Conservation (phyloP, 1,284 basidiomycete species). For the Ceratobasidium sp. region DNA sequence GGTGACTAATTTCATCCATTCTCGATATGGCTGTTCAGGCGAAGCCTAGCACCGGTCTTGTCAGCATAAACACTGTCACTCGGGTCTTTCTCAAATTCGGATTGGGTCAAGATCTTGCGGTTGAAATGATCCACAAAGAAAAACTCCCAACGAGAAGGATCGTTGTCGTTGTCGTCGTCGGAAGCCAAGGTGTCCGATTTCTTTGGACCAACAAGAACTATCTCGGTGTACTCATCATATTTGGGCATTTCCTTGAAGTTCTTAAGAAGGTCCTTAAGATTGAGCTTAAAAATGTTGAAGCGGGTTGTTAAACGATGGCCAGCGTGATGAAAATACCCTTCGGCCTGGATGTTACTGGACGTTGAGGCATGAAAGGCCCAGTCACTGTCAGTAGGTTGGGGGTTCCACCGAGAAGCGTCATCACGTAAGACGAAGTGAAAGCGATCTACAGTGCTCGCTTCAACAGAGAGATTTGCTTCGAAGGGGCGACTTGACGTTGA, state of each 20-base stretch:
- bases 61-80: background rate
- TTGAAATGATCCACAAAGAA: constrained; percentile 26
- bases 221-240: constrained; percentile 26
- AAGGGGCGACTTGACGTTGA: too few species aligned
- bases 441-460: too few species aligned
- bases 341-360: background rate
- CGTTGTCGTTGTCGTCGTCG: background rate
- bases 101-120: background rate
- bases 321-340: constrained; percentile 16
- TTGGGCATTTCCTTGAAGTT: background rate
- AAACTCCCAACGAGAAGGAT: background rate
- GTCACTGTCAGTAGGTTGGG: background rate
- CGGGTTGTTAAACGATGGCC: constrained; percentile 8
- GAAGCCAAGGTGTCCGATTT: background rate
- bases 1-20: constrained; percentile 6
- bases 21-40: background rate
- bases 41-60: background rate
- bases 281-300: background rate
- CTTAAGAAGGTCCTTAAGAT: background rate
- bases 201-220: background rate
- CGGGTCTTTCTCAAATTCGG: background rate
- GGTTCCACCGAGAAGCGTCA: background rate
- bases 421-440: background rate
- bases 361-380: background rate
- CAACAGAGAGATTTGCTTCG: too few species aligned